Percentiles rank a stretch among this genome's conserved stretches.
Conservation (phyloP, 176 grass and related monocot genomes). For the Bromus sterilis region DNA sequence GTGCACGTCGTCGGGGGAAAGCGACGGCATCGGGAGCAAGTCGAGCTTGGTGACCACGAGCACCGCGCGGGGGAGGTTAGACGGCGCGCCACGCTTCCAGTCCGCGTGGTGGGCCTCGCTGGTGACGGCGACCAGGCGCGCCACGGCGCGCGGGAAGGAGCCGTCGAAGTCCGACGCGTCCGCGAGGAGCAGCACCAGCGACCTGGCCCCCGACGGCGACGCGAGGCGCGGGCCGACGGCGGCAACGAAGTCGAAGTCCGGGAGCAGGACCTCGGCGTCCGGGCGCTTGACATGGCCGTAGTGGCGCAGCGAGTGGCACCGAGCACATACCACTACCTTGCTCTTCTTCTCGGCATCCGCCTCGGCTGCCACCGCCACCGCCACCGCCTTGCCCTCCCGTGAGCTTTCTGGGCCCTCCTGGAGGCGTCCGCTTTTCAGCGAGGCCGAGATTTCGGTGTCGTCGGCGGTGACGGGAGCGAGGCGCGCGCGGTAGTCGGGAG, state of each 20-base stretch:
- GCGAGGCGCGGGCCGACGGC: constrained; percentile 55
- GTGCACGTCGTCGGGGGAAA: constrained; percentile 48
- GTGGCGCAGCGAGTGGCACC: constrained; percentile 78
- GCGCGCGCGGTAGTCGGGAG: constrained; percentile 35
- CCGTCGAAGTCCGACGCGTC: constrained; percentile 77
- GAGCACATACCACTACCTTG: constrained; percentile 54
- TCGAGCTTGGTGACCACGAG: constrained; percentile 81
- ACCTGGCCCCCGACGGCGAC: constrained; percentile 61
- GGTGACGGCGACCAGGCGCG: constrained; percentile 44
- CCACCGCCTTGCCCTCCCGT: neutral
- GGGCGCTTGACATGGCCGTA: constrained; percentile 66
- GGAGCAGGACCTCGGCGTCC: constrained; percentile 58
- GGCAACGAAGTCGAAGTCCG: constrained; percentile 71
- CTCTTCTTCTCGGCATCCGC: neutral
- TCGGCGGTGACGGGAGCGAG: constrained; percentile 34
- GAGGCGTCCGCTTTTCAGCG: constrained; percentile 35
- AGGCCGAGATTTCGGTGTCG: constrained; percentile 43
- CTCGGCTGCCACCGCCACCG: neutral
- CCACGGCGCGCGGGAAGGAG: constrained; percentile 70
- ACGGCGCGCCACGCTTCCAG: constrained; percentile 45
- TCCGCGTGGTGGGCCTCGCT: constrained; percentile 24
- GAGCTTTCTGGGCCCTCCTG: neutral
- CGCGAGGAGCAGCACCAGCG: constrained; percentile 72
- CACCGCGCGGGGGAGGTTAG: constrained; percentile 49
- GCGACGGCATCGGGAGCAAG: constrained; percentile 52